Base-by-base conservation (phyloP, 108 stramenopile species). In the Aurantiochytrium sp. region DNA sequence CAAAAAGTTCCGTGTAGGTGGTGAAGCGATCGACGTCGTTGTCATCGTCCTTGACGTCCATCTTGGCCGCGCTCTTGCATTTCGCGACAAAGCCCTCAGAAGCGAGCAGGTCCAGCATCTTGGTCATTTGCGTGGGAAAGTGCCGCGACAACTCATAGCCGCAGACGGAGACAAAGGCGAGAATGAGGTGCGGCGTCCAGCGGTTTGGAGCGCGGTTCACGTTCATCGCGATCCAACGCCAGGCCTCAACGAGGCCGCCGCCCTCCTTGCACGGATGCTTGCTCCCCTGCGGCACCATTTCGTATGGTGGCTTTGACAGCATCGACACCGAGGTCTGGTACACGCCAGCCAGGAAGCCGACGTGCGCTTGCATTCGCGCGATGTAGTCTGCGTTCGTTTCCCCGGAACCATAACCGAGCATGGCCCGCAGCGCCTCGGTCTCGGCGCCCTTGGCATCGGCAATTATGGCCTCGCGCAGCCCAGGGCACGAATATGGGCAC, bases 381-480 rank as follows among this genome's bases (percentile, higher is more conserved):
- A 81, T 81, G 30, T 81, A 81, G 24, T 81, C 73, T 41, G 73
- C 73, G 73, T 81, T 81, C 12, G 73, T 81, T 24, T 81, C 73
- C 17, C 30, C 24, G n/a, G 73, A 6, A 12, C 39, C 19, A 48
- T 81, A 81, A 48, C 42, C 73, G n/a, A 81, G n/a, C 42, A 21
- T 27, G 30, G 73, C 39, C 21, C 73, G 73, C 45, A 81, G 24
- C 1, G 42, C 30, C 8, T 41, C 73, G 1, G 73, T 30, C 19
- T 81, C 73, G 6, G 73, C 42, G 15, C 45, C 73, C 15, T 81
- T 17, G 15, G 59, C 59, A 12, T 42, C 39, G 6, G 39, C 45
- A 48, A 81, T 27, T 0, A 81, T 17, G 21, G 73, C 73, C 2
- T 81, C 73, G 39, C 73, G 73, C 39, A 81, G 4, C 24, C 73